Percentiles rank a stretch among this genome's conserved stretches.
phyloP scores from a whole-genome alignment of 1,139 yeast species.

The Debaryomycetaceae sp. region DNA sequence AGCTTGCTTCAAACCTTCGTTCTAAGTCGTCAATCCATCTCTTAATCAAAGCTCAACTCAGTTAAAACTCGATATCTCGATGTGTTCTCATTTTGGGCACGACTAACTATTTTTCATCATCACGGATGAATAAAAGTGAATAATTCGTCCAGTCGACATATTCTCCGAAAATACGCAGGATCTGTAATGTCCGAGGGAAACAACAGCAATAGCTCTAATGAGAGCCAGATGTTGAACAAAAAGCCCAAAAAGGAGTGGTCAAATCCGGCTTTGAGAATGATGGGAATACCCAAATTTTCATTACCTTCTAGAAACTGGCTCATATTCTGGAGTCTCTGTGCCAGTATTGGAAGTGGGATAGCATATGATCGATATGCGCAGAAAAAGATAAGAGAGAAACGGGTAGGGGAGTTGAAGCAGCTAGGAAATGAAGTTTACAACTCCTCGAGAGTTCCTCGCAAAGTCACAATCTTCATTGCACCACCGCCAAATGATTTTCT shows the following conservation, averaged over 20 bases:
- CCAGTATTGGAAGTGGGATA: constrained; percentile 65
- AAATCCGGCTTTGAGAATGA: constrained; percentile 82
- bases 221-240: not conserved
- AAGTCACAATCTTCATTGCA: constrained; percentile 77
- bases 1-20: too few species aligned
- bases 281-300: constrained; percentile 78
- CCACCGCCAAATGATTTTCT: constrained; percentile 96
- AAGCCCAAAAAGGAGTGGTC: constrained; percentile 51
- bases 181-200: not conserved
- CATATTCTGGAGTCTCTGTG: constrained; percentile 77
- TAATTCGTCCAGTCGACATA: not conserved
- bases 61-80: too few species aligned
- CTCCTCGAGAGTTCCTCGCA: constrained; percentile 58
- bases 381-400: constrained; percentile 57
- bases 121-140: not conserved
- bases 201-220: not conserved
- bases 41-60: too few species aligned
- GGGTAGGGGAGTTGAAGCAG: constrained; percentile 59
- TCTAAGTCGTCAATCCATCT: too few species aligned
- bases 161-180: not conserved
- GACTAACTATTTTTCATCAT: not conserved
- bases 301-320: constrained; percentile 92
- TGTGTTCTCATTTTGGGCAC: not conserved
- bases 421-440: constrained; percentile 38
- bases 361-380: constrained; percentile 79